Base-by-base conservation (phyloP, 2,329 filamentous ascomycete species). In the Zarea fungicola region DNA sequence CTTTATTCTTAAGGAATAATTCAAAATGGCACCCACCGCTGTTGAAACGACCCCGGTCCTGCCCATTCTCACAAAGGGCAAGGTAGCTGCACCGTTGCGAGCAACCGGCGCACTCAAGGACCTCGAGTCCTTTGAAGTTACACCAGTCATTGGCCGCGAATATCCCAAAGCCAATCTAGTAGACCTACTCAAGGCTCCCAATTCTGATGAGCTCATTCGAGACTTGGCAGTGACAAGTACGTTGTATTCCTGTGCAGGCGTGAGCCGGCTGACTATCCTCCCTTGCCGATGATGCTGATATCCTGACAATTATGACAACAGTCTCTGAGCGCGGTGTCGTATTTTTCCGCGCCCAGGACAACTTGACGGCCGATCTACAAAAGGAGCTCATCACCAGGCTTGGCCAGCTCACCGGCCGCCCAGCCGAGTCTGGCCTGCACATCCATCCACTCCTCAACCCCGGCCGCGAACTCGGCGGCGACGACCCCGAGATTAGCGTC, bases 291-390 rank as follows among this genome's bases (percentile, higher is more conserved):
- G 25, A 4, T 11, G 5, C 19, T 23, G 18, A 6, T 25, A 36
- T 10, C 6, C 23, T 29, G 22, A 7, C 21, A 29, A 49, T 34
- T n/a, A n/a, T 23, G 6, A 25, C 14, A 19, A 35, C 19, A 85
- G 83, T 87, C 55, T 86, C 83, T 1, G 77, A 80, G 52, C 77
- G 84, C 1, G 83, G 83, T 9, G 84, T 87, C 4, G 82, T 87
- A 26, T 85, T 87, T 68, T 85, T 87, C 66, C 77, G 83, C 18
- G 74, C 77, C 25, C 84, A 88, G 54, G 71, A 84, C 58, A 68
- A 71, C 29, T 64, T 86, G 31, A 75, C 73, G 54, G 76, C 84
- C 58, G 78, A 81, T 1, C 72, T 83, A 2, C 82, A 85, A 58
- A 88, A 88, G 65, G 68, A 81, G 47, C 71, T 88, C 0, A 78